phyloP scores from a whole-genome alignment of 108 stramenopile species.

The Nitzschia inconspicua region DNA sequence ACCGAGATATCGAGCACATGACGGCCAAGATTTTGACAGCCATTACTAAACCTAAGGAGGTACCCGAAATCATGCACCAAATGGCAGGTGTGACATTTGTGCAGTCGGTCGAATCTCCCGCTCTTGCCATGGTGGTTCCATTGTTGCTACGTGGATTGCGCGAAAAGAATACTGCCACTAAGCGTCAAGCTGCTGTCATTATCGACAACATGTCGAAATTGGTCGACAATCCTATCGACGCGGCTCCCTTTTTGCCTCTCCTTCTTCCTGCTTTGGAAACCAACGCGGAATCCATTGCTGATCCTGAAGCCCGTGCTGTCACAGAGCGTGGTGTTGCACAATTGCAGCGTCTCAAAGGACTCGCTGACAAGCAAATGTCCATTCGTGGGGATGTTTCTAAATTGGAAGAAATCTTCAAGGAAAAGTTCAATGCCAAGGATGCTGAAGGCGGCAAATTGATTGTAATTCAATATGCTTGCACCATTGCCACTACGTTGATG shows the following conservation, averaged over 20 bases:
- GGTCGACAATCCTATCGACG: conserved; percentile 93
- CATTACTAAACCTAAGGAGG: conserved; percentile 94
- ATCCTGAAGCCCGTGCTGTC: conserved; percentile 91
- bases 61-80: conserved; percentile 94
- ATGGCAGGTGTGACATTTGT: conserved; percentile 97
- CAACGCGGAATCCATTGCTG: conserved; percentile 92
- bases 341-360: conserved; percentile 77
- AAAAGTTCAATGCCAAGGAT: conserved; percentile 46
- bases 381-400: conserved; percentile 84
- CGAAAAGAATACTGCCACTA: conserved; percentile 89
- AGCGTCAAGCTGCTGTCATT: conserved; percentile 97
- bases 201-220: conserved; percentile 99
- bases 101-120: conserved; percentile 97
- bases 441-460: conserved; percentile 47
- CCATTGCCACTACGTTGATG: conserved; percentile 86
- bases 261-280: conserved; percentile 94
- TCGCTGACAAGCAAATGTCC: conserved; percentile 79
- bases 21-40: conserved; percentile 89
- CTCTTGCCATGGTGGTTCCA: conserved; percentile 99
- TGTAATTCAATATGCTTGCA: conserved; percentile 63
- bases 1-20: conserved; percentile 99
- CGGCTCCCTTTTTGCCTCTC: conserved; percentile 95
- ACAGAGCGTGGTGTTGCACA: conserved; percentile 86
- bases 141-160: conserved; percentile 94
- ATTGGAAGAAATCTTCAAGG: conserved; percentile 64